These are phyloP conservation scores for Colletotrichum sp. DNA, from an alignment of 2,329 filamentous ascomycete species.

Conservation along the genomic window DNA sequence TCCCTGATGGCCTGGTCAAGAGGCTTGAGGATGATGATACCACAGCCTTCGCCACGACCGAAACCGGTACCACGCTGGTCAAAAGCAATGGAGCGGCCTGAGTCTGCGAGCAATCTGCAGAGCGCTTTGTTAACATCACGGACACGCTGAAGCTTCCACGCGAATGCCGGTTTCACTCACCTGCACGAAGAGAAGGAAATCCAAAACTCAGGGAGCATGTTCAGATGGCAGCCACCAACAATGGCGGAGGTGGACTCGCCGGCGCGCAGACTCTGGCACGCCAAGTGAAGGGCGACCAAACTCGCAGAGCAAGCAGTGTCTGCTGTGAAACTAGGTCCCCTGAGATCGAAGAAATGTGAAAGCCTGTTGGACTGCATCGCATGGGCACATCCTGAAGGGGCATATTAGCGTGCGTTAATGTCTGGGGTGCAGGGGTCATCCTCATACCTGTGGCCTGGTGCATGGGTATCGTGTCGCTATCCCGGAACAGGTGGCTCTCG, in stretches of 20 bases:
- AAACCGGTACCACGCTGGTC: conserved; percentile 48
- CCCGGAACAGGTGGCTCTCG: conserved; percentile 47
- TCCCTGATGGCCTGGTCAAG: conserved; percentile 59
- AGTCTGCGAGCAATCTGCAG: conserved; percentile 52
- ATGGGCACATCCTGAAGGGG: conserved; percentile 46
- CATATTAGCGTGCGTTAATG: conserved; percentile 15
- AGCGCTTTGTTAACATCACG: not conserved
- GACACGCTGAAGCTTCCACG: not conserved
- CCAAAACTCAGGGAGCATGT: conserved; percentile 52
- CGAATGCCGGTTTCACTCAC: conserved; percentile 27
- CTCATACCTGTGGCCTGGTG: conserved; percentile 54
- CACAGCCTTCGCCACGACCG: conserved; percentile 64
- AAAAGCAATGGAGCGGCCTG: conserved; percentile 52
- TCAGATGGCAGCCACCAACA: conserved; percentile 52
- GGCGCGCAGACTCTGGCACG: conserved; percentile 51
- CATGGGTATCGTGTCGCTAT: conserved; percentile 53
- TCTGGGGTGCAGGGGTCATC: not conserved
- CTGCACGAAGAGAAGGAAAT: conserved; percentile 49
- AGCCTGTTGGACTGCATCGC: conserved; percentile 60
- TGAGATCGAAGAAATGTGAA: conserved; percentile 60
- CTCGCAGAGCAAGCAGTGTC: conserved; percentile 60
- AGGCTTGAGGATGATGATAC: conserved; percentile 60
- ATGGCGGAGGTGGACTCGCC: conserved; percentile 52
- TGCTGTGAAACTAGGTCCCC: conserved; percentile 56
- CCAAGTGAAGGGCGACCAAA: conserved; percentile 54